Evolutionary conservation across 2,329 filamentous ascomycete genomes (phyloP).

Genomic region (Neoascochyta sp.): DNA sequence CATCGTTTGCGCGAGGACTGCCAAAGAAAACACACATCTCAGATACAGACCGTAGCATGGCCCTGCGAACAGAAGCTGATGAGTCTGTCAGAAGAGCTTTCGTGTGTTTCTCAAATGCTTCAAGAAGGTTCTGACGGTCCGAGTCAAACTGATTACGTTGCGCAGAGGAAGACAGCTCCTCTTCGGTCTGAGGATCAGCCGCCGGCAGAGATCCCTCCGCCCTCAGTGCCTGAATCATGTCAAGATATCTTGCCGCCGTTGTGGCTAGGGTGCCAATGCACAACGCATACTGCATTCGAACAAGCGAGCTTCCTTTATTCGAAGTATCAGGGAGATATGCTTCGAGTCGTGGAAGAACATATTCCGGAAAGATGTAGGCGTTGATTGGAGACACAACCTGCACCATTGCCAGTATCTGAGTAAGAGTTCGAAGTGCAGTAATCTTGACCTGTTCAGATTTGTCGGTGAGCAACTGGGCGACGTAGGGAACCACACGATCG

Average conservation of each 20-base stretch:
- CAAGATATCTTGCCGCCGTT: slow-evolving; percentile 79
- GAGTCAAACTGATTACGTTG: slow-evolving; percentile 85
- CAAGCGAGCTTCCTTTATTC: slow-evolving; percentile 56
- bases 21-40: slow-evolving; percentile 94
- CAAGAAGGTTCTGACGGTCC: slow-evolving; percentile 75
- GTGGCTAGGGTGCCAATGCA: slow-evolving; percentile 85
- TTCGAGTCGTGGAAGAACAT: slow-evolving; percentile 59
- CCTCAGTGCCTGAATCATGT: slow-evolving; percentile 83
- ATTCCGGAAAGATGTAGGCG: slow-evolving; percentile 64
- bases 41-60: slow-evolving; percentile 87
- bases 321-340: slow-evolving; percentile 52
- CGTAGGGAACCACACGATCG: slow-evolving; percentile 85
- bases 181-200: slow-evolving; percentile 75
- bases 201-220: slow-evolving; percentile 77
- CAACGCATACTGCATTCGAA: slow-evolving; percentile 88
- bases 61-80: slow-evolving; percentile 80
- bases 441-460: slow-evolving; percentile 80
- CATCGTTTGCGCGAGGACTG: slow-evolving; percentile 85
- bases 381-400: slow-evolving; percentile 77
- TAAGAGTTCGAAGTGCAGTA: slow-evolving; percentile 78
- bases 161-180: slow-evolving; percentile 63
- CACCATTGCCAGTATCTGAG: slow-evolving; percentile 78
- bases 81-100: slow-evolving; percentile 85
- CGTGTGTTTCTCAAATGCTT: slow-evolving; percentile 81
- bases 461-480: slow-evolving; percentile 79